These are phyloP conservation scores for Suillus sp. DNA, from an alignment of 768 basidiomycete genomes.

Conservation along the genomic window DNA sequence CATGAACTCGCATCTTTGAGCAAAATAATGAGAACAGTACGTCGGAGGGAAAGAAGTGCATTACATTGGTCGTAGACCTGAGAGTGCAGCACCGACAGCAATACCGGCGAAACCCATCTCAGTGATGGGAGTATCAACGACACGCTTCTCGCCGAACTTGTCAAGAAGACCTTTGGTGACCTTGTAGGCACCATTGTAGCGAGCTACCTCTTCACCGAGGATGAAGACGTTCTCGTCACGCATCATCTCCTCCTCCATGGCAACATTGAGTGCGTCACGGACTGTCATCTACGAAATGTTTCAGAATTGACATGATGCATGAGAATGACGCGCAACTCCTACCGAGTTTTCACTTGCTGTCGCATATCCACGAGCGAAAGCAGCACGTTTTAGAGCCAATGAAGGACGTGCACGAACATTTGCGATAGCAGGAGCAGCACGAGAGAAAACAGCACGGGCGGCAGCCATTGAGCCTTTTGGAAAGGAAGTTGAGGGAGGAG, in stretches of 20 bases:
- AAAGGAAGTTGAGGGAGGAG: conserved; percentile 30
- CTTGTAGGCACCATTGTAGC: conserved; percentile 98
- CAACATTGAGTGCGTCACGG: conserved; percentile 94
- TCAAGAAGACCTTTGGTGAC: conserved; percentile 98
- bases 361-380: conserved; percentile 63
- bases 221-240: conserved; percentile 95
- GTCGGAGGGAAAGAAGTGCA: conserved; percentile 24
- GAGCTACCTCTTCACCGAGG: conserved; percentile 96
- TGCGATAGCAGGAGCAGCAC: conserved; percentile 54
- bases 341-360: conserved; percentile 55
- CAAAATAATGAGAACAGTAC: conserved; percentile 16
- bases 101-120: conserved; percentile 99
- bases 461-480: conserved; percentile 51
- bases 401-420: conserved; percentile 47
- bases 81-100: conserved; percentile 91
- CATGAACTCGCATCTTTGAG: conserved; percentile 94
- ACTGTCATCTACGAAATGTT: conserved; percentile 80
- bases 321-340: conserved; percentile 40
- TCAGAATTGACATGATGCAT: conserved; percentile 22
- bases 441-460: conserved; percentile 62
- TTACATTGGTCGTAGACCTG: conserved; percentile 92
- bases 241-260: conserved; percentile 99
- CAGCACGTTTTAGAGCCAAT: conserved; percentile 41
- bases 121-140: conserved; percentile 95
- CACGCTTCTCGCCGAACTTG: conserved; percentile 98